phyloP scores from a whole-genome alignment of 306 rosid genomes.

The Rosa persica region DNA sequence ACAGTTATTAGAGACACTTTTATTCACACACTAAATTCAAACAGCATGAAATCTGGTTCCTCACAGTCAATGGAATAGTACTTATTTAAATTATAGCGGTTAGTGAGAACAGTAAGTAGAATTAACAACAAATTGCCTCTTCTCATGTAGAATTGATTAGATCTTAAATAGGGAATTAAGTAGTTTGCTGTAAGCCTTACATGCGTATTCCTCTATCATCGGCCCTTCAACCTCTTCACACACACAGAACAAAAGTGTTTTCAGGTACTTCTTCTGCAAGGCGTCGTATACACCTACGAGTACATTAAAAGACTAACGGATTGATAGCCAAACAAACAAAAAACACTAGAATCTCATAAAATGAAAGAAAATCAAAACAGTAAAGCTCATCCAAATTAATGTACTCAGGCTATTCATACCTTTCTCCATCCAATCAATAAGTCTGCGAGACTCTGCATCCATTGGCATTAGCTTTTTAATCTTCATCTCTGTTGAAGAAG shows the following conservation, averaged over 20 bases:
- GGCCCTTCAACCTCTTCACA: constrained; percentile 87
- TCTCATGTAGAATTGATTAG: neutral
- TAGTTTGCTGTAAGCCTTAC: constrained; percentile 42
- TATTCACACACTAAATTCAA: constrained; percentile 3
- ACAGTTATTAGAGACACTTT: neutral
- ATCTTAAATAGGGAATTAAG: neutral
- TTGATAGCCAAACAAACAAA: neutral
- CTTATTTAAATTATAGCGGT: neutral
- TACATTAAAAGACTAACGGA: neutral
- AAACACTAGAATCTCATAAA: neutral
- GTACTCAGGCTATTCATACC: constrained; percentile 36
- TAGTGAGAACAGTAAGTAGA: neutral
- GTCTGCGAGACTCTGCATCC: constrained; percentile 91
- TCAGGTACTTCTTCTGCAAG: constrained; percentile 76
- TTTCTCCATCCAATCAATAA: constrained; percentile 98
- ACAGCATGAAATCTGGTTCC: neutral
- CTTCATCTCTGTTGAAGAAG: constrained; percentile 74
- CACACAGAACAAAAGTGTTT: constrained; percentile 81
- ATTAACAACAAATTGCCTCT: neutral
- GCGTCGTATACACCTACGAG: constrained; percentile 88
- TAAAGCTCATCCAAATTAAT: neutral
- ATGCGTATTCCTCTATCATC: constrained; percentile 95
- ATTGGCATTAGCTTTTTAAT: constrained; percentile 88
- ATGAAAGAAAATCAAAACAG: constrained; percentile 2
- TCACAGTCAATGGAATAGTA: neutral